A percentile compares a stretch with the other conserved stretches of the same genome.
Conservation (phyloP, 768 basidiomycete genomes). For the Tulasnella calospora region DNA sequence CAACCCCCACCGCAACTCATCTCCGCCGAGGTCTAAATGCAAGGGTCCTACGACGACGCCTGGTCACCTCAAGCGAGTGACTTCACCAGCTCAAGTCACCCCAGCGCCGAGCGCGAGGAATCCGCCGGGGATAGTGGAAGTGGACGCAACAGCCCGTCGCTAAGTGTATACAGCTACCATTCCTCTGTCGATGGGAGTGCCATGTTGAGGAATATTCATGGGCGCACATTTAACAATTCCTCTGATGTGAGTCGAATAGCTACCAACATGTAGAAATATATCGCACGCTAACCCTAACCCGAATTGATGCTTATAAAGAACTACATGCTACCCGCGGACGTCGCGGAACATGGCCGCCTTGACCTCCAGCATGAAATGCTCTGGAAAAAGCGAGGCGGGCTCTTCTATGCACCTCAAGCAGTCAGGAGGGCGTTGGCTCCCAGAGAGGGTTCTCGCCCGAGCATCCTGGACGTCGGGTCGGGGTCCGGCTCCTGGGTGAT, state of each 20-base stretch:
- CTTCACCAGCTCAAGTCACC: not conserved
- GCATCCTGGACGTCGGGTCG: not conserved
- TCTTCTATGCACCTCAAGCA: conserved; percentile 33
- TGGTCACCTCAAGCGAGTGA: not conserved
- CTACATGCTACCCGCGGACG: not conserved
- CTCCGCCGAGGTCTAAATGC: not conserved
- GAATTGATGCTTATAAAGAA: no score
- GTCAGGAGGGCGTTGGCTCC: not conserved
- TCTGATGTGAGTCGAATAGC: not conserved
- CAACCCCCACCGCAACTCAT: not conserved
- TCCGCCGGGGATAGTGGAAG: not conserved
- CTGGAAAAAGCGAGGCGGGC: conserved; percentile 33
- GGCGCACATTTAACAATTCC: not conserved
- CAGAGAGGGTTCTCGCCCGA: not conserved
- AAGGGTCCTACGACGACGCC: not conserved
- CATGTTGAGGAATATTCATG: not conserved
- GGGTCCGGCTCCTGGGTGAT: conserved; percentile 6
- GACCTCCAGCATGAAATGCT: conserved; percentile 37
- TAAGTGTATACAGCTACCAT: not conserved
- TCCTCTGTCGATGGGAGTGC: not conserved
- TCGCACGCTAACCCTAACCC: no score
- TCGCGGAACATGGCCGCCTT: conserved; percentile 36
- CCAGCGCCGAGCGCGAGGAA: not conserved
- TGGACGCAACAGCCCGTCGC: not conserved
- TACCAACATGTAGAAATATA: no score